Conservation (phyloP, 345 rosid genomes). For the Erucastrum elatum region DNA sequence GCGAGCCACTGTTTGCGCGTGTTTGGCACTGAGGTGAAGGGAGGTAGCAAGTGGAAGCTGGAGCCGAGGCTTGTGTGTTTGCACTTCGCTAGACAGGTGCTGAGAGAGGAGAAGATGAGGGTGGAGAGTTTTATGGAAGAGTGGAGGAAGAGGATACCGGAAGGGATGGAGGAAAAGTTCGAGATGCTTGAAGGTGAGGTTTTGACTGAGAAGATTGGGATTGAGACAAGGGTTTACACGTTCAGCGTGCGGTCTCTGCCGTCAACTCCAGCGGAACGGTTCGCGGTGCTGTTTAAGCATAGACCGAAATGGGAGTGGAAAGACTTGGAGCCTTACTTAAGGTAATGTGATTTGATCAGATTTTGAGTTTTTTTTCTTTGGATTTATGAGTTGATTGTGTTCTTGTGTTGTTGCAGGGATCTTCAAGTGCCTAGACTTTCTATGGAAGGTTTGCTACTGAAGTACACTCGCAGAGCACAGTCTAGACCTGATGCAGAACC, state of each 20-base stretch:
- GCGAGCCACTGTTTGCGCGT: conserved; percentile 62
- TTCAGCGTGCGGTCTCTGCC: conserved; percentile 74
- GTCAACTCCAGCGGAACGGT: conserved; percentile 71
- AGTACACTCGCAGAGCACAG: conserved; percentile 79
- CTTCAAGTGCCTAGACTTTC: conserved; percentile 80
- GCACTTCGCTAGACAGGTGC: conserved; percentile 68
- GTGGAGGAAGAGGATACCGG: conserved; percentile 67
- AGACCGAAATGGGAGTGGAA: conserved; percentile 87
- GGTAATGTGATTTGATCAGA: conserved; percentile 40
- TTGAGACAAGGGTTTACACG: conserved; percentile 66
- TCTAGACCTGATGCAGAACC: conserved; percentile 68
- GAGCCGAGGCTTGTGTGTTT: conserved; percentile 69
- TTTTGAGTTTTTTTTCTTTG: neutral
- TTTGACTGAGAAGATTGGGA: conserved; percentile 78
- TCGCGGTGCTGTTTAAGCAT: conserved; percentile 63
- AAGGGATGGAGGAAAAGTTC: conserved; percentile 60
- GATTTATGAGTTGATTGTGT: neutral
- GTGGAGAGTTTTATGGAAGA: conserved; percentile 65
- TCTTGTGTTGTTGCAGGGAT: conserved; percentile 55
- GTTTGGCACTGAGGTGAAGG: conserved; percentile 55
- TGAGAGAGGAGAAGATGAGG: conserved; percentile 65
- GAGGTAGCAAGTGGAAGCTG: conserved; percentile 55
- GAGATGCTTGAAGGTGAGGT: conserved; percentile 90
- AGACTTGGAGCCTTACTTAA: conserved; percentile 83
- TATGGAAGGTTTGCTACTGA: conserved; percentile 78